Percentiles rank a stretch among this genome's conserved stretches.
phyloP scores from a whole-genome alignment of 345 rosid genomes.

The Punica granatum region DNA sequence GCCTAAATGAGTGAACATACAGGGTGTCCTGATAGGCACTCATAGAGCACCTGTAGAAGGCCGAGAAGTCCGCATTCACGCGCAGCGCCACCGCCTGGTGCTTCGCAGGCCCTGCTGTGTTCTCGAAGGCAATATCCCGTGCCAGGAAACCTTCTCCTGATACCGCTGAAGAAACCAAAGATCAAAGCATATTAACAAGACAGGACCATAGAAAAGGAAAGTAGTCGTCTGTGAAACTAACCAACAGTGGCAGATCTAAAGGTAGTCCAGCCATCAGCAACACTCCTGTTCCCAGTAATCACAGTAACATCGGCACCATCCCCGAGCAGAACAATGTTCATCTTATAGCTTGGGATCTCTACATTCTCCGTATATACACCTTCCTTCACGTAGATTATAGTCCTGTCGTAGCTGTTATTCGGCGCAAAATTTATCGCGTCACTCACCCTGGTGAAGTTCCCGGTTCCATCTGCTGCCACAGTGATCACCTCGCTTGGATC shows the following conservation, averaged over 20 bases:
- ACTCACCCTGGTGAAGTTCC: constrained; percentile 61
- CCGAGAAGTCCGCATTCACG: constrained; percentile 55
- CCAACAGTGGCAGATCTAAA: constrained; percentile 95
- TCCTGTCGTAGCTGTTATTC: constrained; percentile 40
- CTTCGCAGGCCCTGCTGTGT: constrained; percentile 66
- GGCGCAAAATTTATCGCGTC: constrained; percentile 79
- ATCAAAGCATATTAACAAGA: background rate
- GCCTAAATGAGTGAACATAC: constrained; percentile 66
- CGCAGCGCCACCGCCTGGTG: constrained; percentile 77
- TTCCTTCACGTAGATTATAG: constrained; percentile 45
- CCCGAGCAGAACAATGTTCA: constrained; percentile 67
- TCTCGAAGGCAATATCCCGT: constrained; percentile 51
- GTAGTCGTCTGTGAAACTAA: constrained; percentile 20
- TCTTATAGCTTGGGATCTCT: constrained; percentile 56
- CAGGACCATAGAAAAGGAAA: background rate
- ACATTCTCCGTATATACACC: constrained; percentile 68
- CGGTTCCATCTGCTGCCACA: constrained; percentile 74
- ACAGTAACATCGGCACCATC: constrained; percentile 60
- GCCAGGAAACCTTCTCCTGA: constrained; percentile 79
- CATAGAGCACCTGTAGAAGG: constrained; percentile 45
- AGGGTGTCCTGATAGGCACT: constrained; percentile 75
- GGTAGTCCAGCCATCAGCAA: constrained; percentile 81
- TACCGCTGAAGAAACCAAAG: constrained; percentile 35
- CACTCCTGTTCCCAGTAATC: constrained; percentile 58
- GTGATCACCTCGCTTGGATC: constrained; percentile 45